Evolutionary conservation across 2,329 filamentous ascomycete genomes (phyloP), one percentile per base, ranked within the genome.

Genomic region (Phialophora macrospora): DNA sequence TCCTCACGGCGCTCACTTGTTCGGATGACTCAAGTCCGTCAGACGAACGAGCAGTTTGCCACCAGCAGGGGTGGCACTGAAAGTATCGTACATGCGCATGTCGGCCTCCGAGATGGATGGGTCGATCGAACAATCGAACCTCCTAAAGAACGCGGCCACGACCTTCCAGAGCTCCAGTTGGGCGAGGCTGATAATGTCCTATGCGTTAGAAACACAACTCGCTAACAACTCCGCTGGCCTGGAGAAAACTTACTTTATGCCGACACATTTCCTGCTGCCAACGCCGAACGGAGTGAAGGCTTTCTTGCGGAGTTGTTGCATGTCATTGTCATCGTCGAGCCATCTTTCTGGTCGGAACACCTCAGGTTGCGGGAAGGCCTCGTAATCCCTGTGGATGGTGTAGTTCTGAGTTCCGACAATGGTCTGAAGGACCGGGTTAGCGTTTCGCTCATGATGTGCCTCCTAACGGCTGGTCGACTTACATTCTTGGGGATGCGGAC

Each of bases 301-400:
- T 14, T 49, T n/a, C 48, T 63, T 60, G 8, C 44, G 32, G 22
- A 26, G 38, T 30, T 66, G 52, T 22, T 66, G 51, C 12, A 49
- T 46, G 20, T 57, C 55, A 14, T 38, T 26, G 7, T 62, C 49
- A 9, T 44, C 38, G 20, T 65, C 56, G 1, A 73, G 63, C 70
- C 71, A 73, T 34, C 71, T 67, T 20, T 65, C 69, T 12, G 71
- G 71, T 32, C 64, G 62, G 66, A 71, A 73, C 7, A 46, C 51
- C 26, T 73, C 68, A 14, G 69, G 52, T 48, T 71, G 64, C 24
- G 71, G 71, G 34, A 71, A 73, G 12, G 63, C 46, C 68, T 67
- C 28, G 69, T 68, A 65, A 67, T 62, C 20, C 7, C 65, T 57
- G 48, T 55, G 48, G n/a, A 67, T 62, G 9, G 62, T 63, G 52